Percentiles rank a stretch among this genome's conserved stretches.
These are phyloP conservation scores for Mimosa pudica DNA, from an alignment of 306 rosid species.

Conservation along the genomic window DNA sequence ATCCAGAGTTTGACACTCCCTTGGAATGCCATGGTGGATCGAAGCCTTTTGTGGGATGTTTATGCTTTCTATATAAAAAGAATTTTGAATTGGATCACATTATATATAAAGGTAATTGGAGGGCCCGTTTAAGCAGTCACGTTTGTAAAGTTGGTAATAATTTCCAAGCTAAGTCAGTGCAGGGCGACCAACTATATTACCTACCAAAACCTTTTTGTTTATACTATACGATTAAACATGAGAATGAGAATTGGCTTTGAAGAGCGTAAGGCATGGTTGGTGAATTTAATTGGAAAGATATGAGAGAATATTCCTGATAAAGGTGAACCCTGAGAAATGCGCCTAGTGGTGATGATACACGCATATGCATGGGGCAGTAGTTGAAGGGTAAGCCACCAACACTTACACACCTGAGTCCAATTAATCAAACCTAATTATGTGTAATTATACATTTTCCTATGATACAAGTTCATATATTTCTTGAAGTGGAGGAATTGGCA, in stretches of 20 bases:
- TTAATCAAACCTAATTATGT: constrained; percentile 58
- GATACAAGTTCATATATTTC: not conserved
- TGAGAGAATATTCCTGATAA: not conserved
- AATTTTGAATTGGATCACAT: constrained; percentile 15
- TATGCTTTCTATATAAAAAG: not conserved
- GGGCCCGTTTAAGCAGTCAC: not conserved
- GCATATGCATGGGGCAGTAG: constrained; percentile 48
- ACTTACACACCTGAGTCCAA: constrained; percentile 20
- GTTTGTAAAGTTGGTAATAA: constrained; percentile 31
- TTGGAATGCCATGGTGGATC: constrained; percentile 52
- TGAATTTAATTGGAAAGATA: constrained; percentile 24
- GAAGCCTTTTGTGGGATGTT: constrained; percentile 24
- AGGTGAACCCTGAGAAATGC: not conserved
- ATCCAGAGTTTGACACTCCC: constrained; percentile 34
- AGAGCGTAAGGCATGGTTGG: constrained; percentile 34
- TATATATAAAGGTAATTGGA: constrained; percentile 32
- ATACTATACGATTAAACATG: not conserved
- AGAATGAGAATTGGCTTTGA: constrained; percentile 20
- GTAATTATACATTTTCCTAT: not conserved
- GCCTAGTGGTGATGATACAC: constrained; percentile 1
- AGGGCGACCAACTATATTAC: constrained; percentile 36
- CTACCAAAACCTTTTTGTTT: constrained; percentile 33
- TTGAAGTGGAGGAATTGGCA: not conserved
- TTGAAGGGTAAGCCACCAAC: constrained; percentile 69
- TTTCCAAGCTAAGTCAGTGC: constrained; percentile 27